These are phyloP conservation scores for Epichloe festucae DNA, from an alignment of 2,329 filamentous ascomycete genomes.

Conservation along the genomic window DNA sequence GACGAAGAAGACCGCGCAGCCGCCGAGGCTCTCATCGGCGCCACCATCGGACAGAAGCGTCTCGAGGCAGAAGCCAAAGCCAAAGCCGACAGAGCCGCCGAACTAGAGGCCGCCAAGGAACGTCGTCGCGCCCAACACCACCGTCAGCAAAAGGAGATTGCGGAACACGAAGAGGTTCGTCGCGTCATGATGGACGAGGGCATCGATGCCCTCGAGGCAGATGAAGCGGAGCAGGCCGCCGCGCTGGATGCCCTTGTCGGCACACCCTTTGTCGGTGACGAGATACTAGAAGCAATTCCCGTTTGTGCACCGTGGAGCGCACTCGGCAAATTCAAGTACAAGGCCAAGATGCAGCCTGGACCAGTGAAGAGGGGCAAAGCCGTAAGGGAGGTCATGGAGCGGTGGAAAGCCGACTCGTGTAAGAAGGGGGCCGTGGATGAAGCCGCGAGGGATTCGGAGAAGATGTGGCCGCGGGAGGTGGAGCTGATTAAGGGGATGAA, in stretches of 20 bases:
- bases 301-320: constrained; percentile 54
- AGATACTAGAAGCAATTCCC: constrained; percentile 56
- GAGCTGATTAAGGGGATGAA: constrained; percentile 73
- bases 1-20: constrained; percentile 84
- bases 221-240: constrained; percentile 39
- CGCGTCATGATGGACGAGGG: constrained; percentile 46
- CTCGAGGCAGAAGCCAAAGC: constrained; percentile 55
- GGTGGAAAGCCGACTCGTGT: constrained; percentile 56
- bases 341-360: constrained; percentile 87
- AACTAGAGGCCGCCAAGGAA: constrained; percentile 56
- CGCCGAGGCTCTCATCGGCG: constrained; percentile 78
- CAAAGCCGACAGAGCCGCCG: constrained; percentile 54
- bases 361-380: constrained; percentile 88
- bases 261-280: constrained; percentile 66
- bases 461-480: constrained; percentile 75
- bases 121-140: constrained; percentile 71
- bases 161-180: constrained; percentile 61
- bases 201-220: constrained; percentile 46
- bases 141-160: constrained; percentile 60
- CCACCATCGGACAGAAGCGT: constrained; percentile 51
- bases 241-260: constrained; percentile 63
- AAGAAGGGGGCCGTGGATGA: constrained; percentile 50
- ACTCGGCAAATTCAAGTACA: constrained; percentile 69
- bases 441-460: constrained; percentile 49
- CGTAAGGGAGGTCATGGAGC: constrained; percentile 74